Base-by-base conservation (phyloP, 179 eudicot genomes). In the Silene noctiflora region DNA sequence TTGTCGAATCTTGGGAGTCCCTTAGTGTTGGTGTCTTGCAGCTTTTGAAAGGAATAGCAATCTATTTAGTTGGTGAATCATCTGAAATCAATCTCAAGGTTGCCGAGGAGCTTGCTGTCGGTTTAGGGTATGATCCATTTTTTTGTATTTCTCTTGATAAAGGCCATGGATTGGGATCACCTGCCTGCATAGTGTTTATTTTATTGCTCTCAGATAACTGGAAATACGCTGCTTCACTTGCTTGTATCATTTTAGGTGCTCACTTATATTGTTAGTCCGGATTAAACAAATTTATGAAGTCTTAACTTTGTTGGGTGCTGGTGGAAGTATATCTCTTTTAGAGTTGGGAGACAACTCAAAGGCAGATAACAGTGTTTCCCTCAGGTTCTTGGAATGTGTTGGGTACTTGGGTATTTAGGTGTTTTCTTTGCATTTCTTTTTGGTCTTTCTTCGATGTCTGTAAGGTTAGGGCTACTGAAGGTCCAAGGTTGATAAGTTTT, bases 1-100 rank as follows among this genome's bases (percentile, higher is more conserved):
- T 95, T 14, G 77, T 89, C 74, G 98, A 93, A 82, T 85, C 98
- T 24, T 95, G 98, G 98, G 98, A 93, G 78, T 93, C 99, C 62
- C 91, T 95, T 42, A 86, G 86, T 4, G 83, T 74, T n/a, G 99
- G 99, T 69, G 87, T 93, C 44, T 10, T 61, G 31, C 95, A 95
- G 83, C 90, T 95, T 72, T 76, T 95, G 75, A 84, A 91, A 89
- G 99, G 95, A 74, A 87, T 91, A 51, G 87, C 99, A 10, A 80
- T 95, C 35, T 88, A 81, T 75, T 80, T 94, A 46, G 94, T 94
- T 74, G 97, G 99, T 27, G 93, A 91, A 73, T 93, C 97, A 53
- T 79, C 91, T 55, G 95, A 93, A 77, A 87, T 93, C 69, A 95
- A 93, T 76, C 85, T 84, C 81, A 91, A 84, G 77, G 87, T 93